Evolutionary conservation across 73 alveolate genomes (phyloP).

Genomic region (Paramecium pentaurelia): DNA sequence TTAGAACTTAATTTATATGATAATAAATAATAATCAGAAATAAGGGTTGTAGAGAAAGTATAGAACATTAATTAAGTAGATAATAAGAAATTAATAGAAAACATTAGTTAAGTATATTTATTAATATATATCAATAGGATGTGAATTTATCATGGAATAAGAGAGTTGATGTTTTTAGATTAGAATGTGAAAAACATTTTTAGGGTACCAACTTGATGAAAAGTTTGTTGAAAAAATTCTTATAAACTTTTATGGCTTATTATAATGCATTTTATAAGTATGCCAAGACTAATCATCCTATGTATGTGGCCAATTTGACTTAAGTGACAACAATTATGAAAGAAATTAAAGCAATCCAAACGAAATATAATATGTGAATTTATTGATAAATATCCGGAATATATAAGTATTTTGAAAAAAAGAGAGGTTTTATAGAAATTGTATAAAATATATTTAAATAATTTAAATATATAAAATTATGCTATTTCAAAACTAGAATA

Average conservation of each 20-base stretch:
- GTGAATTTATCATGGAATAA: slow-evolving; percentile 53
- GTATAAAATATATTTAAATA: not conserved
- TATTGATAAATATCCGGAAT: not conserved
- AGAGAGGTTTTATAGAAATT: not conserved
- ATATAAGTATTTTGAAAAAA: not conserved
- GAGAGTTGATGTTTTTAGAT: slow-evolving; percentile 49
- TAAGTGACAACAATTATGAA: slow-evolving; percentile 20
- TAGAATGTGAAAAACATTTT: slow-evolving; percentile 50
- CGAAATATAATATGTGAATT: slow-evolving; percentile 50
- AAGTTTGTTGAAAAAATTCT: slow-evolving; percentile 41
- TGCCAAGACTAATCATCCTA: slow-evolving; percentile 46
- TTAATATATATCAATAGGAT: not conserved
- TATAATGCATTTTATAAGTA: slow-evolving; percentile 51
- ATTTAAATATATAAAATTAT: not conserved
- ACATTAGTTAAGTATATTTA: not conserved
- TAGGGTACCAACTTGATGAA: slow-evolving; percentile 48
- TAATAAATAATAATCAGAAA: not conserved
- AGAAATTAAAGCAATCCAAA: slow-evolving; percentile 29
- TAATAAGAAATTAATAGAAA: slow-evolving; percentile 49
- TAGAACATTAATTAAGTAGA: not conserved
- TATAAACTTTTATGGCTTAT: slow-evolving; percentile 43
- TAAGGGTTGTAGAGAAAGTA: not conserved
- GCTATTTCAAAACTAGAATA: not conserved
- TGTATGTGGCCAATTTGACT: slow-evolving; percentile 5
- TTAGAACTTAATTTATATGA: not conserved